phyloP scores from a whole-genome alignment of 2,329 filamentous ascomycete species.

The Geosmithia putterillii region DNA sequence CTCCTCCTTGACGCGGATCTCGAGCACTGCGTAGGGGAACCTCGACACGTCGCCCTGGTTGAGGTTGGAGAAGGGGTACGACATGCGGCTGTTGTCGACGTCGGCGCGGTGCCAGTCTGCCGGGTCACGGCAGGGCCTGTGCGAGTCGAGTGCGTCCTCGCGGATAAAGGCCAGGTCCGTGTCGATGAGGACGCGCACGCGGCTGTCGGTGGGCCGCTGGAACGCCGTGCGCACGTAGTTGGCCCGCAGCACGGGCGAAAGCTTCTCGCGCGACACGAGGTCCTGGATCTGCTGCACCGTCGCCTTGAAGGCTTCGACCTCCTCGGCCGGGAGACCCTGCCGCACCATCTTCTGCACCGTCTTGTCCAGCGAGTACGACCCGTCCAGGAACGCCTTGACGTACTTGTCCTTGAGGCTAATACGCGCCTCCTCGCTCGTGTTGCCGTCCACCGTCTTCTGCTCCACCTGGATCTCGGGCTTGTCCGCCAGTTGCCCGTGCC shows the following conservation, averaged over 20 bases:
- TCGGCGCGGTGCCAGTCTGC: slow-evolving; percentile 84
- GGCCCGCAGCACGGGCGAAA: slow-evolving; percentile 78
- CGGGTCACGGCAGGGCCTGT: slow-evolving; percentile 80
- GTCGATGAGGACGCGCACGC: slow-evolving; percentile 84
- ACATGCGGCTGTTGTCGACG: slow-evolving; percentile 71
- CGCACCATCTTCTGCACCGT: slow-evolving; percentile 76
- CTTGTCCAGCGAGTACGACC: slow-evolving; percentile 88
- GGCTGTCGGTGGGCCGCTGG: slow-evolving; percentile 86
- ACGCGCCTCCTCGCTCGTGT: slow-evolving; percentile 64
- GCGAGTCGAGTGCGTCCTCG: slow-evolving; percentile 62
- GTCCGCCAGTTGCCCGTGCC: slow-evolving; percentile 75
- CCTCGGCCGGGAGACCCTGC: slow-evolving; percentile 52
- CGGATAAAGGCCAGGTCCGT: slow-evolving; percentile 83
- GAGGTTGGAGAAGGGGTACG: slow-evolving; percentile 77
- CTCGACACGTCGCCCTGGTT: slow-evolving; percentile 83
- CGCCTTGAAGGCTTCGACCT: slow-evolving; percentile 56
- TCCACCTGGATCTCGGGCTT: slow-evolving; percentile 76
- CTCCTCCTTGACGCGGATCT: slow-evolving; percentile 79
- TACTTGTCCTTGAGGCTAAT: slow-evolving; percentile 93
- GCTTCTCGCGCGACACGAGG: slow-evolving; percentile 63
- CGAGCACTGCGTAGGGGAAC: slow-evolving; percentile 83
- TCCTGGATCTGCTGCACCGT: slow-evolving; percentile 67
- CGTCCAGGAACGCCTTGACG: slow-evolving; percentile 73
- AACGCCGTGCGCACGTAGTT: slow-evolving; percentile 94
- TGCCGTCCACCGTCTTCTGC: slow-evolving; percentile 73